Evolutionary conservation across 2,329 filamentous ascomycete species (phyloP), one percentile per base, ranked within the genome.

Genomic region (Hymenoscyphus repandus): DNA sequence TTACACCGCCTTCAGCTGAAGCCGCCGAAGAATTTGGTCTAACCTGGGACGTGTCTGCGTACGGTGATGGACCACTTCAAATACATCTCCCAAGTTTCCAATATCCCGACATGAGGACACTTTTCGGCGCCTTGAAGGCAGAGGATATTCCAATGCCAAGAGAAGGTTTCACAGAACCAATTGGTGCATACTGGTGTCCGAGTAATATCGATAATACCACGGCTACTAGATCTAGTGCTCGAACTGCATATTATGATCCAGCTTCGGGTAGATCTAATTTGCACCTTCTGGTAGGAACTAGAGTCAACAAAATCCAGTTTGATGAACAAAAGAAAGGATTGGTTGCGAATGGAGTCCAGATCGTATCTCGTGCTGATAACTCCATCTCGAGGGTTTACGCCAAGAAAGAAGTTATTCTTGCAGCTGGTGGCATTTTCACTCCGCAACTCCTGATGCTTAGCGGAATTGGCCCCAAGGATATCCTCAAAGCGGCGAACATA

Each of bases 131-230:
- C 2, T 51, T 36, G 17, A 17, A 32, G 13, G 43, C 36, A n/a
- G 44, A 51, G 20, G 20, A 32, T 36, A 38, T 51, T 32, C 43
- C 43, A 11, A 47, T 43, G 49, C 49, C 49, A 5, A 34, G 20
- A 17, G 49, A 51, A 47, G 49, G 49, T 1, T 51, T 51, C 46
- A 11, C 36, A 9, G 22, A 43, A 17, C 47, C 47, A 9, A 38
- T 49, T 18, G 47, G 47, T n/a, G 47, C 39, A 13, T 49, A 36
- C 32, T 49, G 38, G 49, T 30, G 17, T 31, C 45, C 38, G 13
- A 51, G 34, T 32, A 44, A 47, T 33, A 51, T 51, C 37, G 39
- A 51, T 33, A 51, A 51, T 37, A 37, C 36, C 9, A 51, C 49
- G n/a, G 37, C 49, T 17, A 51, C 49, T 31, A 41, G 49, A n/a